These are phyloP conservation scores for Wickerhamomyces queroliae DNA, from an alignment of 805 yeast genomes.

Conservation along the genomic window DNA sequence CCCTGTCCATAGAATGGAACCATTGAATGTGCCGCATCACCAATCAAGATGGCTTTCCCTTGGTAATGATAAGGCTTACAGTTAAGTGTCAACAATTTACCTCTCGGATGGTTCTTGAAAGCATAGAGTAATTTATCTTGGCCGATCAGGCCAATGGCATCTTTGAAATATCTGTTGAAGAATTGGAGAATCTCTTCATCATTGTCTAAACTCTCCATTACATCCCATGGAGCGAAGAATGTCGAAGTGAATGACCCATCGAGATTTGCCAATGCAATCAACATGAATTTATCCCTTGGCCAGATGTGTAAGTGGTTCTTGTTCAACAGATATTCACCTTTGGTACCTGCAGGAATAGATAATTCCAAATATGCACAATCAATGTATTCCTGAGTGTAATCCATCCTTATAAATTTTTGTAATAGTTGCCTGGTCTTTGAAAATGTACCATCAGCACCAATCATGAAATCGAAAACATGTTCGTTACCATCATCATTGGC, in stretches of 20 bases:
- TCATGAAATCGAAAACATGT: constrained; percentile 45
- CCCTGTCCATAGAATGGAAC: constrained; percentile 99
- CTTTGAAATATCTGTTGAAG: constrained; percentile 60
- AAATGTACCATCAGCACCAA: constrained; percentile 87
- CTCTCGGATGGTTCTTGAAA: constrained; percentile 59
- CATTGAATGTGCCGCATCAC: constrained; percentile 96
- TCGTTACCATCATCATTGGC: constrained; percentile 12
- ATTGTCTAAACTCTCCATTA: constrained; percentile 48
- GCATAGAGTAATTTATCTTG: constrained; percentile 42
- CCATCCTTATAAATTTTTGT: constrained; percentile 63
- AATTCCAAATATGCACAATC: constrained; percentile 82
- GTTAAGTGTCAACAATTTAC: constrained; percentile 68
- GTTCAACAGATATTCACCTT: constrained; percentile 32
- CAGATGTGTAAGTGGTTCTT: constrained; percentile 86
- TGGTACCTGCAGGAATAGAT: constrained; percentile 54
- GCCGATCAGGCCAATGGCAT: constrained; percentile 69
- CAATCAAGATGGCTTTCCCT: constrained; percentile 63
- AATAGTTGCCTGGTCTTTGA: constrained; percentile 67
- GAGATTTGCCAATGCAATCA: constrained; percentile 79
- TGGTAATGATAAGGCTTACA: constrained; percentile 64
- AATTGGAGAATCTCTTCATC: constrained; percentile 44
- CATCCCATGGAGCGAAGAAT: constrained; percentile 73
- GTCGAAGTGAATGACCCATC: constrained; percentile 90
- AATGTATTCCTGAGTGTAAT: constrained; percentile 68
- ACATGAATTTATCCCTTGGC: constrained; percentile 85